Conservation (phyloP, 2,329 filamentous ascomycete genomes). For the Phialocephala sp. region DNA sequence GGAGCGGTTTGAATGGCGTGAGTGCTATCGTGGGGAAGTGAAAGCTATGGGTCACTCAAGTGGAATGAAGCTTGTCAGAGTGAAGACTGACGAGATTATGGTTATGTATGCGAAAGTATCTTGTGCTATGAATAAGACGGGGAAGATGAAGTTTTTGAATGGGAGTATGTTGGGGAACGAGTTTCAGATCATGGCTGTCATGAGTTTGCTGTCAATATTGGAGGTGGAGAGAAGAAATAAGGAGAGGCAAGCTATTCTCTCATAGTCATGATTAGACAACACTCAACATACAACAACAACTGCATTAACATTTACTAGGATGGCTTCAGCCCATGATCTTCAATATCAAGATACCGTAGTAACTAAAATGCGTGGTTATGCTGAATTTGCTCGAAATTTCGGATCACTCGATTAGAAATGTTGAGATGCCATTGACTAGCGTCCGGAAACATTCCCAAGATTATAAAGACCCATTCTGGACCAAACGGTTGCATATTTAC, state of each 20-base stretch:
- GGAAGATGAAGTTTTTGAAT: conserved; percentile 7
- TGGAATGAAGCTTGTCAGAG: conserved; percentile 12
- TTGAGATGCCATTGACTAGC: too few relatives aligned
- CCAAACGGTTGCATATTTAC: background rate
- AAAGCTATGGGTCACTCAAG: background rate
- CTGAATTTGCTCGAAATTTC: too few relatives aligned
- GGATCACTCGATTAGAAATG: too few relatives aligned
- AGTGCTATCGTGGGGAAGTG: background rate
- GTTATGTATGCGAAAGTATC: conserved; percentile 8
- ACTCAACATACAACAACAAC: too few relatives aligned
- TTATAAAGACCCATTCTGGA: too few relatives aligned
- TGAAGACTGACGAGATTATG: background rate
- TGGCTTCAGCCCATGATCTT: too few relatives aligned
- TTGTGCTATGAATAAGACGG: conserved; percentile 6
- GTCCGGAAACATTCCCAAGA: too few relatives aligned
- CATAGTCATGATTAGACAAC: too few relatives aligned
- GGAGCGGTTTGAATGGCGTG: background rate
- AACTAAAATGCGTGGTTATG: too few relatives aligned
- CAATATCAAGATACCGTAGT: too few relatives aligned
- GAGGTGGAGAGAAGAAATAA: background rate
- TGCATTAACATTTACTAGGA: too few relatives aligned
- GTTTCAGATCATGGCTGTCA: conserved; percentile 14
- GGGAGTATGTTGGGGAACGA: background rate
- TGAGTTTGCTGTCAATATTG: conserved; percentile 8
- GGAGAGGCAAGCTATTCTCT: background rate